phyloP scores from a whole-genome alignment of 257 asterid genomes.

The Agastache rugosa region DNA sequence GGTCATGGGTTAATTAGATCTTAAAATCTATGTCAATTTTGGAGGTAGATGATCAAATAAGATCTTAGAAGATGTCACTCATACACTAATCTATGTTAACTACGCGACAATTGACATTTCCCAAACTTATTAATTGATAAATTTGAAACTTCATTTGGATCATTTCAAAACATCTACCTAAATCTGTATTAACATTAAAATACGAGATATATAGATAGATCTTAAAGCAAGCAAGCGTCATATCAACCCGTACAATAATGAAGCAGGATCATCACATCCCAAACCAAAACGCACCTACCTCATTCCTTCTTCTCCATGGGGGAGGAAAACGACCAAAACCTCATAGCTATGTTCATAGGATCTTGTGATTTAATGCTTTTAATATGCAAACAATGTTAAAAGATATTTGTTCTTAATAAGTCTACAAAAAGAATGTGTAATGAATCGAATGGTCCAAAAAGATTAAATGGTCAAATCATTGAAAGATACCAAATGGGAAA shows the following conservation, averaged over 20 bases:
- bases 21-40: too few relatives aligned
- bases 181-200: too few relatives aligned
- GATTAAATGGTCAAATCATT: conserved; percentile 22
- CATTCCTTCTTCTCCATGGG: too few relatives aligned
- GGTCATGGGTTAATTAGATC: not conserved
- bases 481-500: not conserved
- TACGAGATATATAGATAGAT: too few relatives aligned
- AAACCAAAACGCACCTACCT: too few relatives aligned
- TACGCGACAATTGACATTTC: not conserved
- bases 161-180: not conserved
- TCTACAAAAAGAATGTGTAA: conserved; percentile 4
- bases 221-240: too few relatives aligned
- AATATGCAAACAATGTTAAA: not conserved
- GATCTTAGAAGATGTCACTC: not conserved
- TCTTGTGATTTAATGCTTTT: not conserved
- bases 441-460: conserved; percentile 20
- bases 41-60: not conserved
- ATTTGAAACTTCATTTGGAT: not conserved
- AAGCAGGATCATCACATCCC: too few relatives aligned
- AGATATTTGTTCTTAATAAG: not conserved
- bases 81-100: not conserved
- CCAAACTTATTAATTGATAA: too few relatives aligned
- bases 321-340: too few relatives aligned
- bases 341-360: not conserved
- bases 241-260: too few relatives aligned